Evolutionary conservation across 805 yeast species (phyloP).

Genomic region (Cyberlindnera galapagoensis): DNA sequence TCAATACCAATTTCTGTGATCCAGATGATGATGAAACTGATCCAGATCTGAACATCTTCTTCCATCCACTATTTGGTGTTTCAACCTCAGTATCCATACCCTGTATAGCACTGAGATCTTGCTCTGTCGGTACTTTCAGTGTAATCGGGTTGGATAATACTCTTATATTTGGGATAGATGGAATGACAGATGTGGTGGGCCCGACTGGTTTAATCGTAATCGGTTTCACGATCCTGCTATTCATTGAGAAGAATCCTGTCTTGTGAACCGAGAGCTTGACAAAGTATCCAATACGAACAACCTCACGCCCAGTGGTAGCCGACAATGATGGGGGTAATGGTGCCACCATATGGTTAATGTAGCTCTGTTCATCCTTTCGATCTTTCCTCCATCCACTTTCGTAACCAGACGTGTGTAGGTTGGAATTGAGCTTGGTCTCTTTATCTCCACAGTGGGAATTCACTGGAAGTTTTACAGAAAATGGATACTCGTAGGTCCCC

Average conservation of each 20-base stretch:
- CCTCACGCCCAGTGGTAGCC: neutral
- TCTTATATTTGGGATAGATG: neutral
- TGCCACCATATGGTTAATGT: neutral
- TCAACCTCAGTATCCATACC: neutral
- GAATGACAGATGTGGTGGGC: constrained; percentile 3
- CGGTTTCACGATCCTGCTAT: constrained; percentile 6
- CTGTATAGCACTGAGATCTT: neutral
- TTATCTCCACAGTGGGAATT: constrained; percentile 28
- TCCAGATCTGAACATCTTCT: too few relatives aligned
- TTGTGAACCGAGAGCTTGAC: constrained; percentile 11
- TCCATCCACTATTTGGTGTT: too few relatives aligned
- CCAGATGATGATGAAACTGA: constrained; percentile 1
- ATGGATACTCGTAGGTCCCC: constrained; percentile 45
- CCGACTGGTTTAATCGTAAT: constrained; percentile 8
- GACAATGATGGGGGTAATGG: neutral
- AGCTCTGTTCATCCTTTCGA: constrained; percentile 1
- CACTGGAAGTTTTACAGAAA: constrained; percentile 21
- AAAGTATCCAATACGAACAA: constrained; percentile 1
- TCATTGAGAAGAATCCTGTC: constrained; percentile 7
- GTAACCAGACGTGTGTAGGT: constrained; percentile 9
- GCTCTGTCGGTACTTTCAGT: neutral
- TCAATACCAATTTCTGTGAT: neutral
- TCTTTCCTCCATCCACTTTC: constrained; percentile 12
- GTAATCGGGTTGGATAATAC: neutral
- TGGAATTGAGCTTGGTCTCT: constrained; percentile 8